These are phyloP conservation scores for Rauvolfia tetraphylla DNA, from an alignment of 257 asterid species.

Conservation along the genomic window DNA sequence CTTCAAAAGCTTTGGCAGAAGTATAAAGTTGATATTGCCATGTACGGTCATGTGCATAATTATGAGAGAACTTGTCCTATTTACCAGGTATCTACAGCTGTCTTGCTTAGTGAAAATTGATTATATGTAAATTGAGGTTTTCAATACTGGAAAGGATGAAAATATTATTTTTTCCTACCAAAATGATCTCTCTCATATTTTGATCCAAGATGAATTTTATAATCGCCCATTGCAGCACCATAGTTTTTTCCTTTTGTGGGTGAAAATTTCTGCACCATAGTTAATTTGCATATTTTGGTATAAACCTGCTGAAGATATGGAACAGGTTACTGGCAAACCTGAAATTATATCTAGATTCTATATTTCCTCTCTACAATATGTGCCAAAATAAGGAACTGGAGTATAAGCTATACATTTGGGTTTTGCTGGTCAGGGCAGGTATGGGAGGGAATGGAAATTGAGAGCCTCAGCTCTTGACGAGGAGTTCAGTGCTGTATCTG, in stretches of 20 bases:
- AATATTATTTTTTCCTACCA: not conserved
- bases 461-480: not conserved
- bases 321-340: not conserved
- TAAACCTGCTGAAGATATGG: not conserved
- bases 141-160: not conserved
- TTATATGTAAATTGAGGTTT: not conserved
- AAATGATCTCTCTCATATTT: not conserved
- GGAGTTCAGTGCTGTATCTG: not conserved
- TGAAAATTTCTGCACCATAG: no score
- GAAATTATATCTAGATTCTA: not conserved
- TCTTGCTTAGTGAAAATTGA: not conserved
- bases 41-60: constrained; percentile 69
- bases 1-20: constrained; percentile 94
- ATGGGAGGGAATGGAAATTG: not conserved
- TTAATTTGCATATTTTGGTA: not conserved
- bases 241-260: no score
- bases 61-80: constrained; percentile 79
- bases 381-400: not conserved
- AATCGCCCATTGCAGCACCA: not conserved
- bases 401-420: not conserved
- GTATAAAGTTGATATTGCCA: constrained; percentile 79
- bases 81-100: constrained; percentile 52
- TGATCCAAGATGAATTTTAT: not conserved
- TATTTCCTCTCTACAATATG: not conserved
- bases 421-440: not conserved